Base-by-base conservation (phyloP, 2,329 filamentous ascomycete genomes). In the Laburnicola sp. region DNA sequence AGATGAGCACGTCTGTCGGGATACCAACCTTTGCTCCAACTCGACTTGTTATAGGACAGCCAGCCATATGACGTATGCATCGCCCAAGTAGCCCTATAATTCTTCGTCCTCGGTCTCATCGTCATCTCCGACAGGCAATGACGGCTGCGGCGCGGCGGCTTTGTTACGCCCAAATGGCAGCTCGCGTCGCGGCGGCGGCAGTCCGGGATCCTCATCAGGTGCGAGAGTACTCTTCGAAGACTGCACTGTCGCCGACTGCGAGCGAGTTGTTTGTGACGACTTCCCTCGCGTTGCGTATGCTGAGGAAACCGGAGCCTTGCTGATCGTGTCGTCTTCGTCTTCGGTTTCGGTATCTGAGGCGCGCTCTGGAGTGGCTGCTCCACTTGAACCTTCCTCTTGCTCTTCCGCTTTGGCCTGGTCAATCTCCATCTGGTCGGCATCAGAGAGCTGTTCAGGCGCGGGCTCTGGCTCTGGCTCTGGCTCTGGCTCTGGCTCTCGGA, bases 81-180 rank as follows among this genome's bases (percentile, higher is more conserved):
- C 2, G 26, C 26, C 10, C 7, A 5, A 25, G 3, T 16, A 7
- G 10, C 5, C 8, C 60, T 45, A 72, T 6, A 72, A 36, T 48
- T 73, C 71, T 9, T 74, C 71, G n/a, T 73, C 71, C 2, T 71
- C 69, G 5, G 69, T 72, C 39, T 70, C 69, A 27, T 70, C 67
- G 38, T 64, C 64, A 21, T 63, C 58, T 25, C 48, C 54, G 21
- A 40, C 42, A 9, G 49, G 37, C 26, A 59, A 51, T 41, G 57
- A 21, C 23, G 50, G 54, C 34, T 54, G 45, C 42, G 59, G 56
- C 21, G 44, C 41, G 9, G 45, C 40, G n/a, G 48, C 44, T 42
- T 56, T 65, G 37, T 56, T 61, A 16, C 63, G 60, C 6, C 54
- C 57, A 51, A 74, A 74, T 2, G 72, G 71, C 23, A 74, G 53